phyloP scores from a whole-genome alignment of 2,329 filamentous ascomycete species.

The Camptophora hylomeconis region DNA sequence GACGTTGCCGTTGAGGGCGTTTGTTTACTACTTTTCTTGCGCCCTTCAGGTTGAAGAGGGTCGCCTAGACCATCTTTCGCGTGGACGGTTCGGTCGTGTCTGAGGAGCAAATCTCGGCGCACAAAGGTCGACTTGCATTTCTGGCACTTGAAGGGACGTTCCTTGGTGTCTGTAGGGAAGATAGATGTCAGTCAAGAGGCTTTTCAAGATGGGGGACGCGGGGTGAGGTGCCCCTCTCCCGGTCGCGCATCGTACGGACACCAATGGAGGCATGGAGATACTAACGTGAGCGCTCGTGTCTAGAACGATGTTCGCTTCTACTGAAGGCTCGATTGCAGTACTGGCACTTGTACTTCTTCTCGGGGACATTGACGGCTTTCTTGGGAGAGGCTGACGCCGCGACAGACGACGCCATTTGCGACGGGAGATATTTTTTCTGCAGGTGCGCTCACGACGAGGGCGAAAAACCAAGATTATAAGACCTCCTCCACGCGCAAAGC shows the following conservation, averaged over 20 bases:
- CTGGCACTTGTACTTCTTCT: constrained; percentile 99
- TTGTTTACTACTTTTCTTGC: constrained; percentile 43
- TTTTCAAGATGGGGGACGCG: background rate
- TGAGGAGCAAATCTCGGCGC: constrained; percentile 84
- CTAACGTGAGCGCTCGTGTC: constrained; percentile 97
- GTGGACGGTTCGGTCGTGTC: constrained; percentile 96
- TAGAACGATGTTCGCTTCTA: constrained; percentile 88
- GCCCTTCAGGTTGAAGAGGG: constrained; percentile 54
- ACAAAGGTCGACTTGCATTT: constrained; percentile 99
- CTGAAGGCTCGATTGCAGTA: constrained; percentile 97
- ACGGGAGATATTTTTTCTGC: constrained; percentile 10
- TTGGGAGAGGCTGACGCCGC: constrained; percentile 47
- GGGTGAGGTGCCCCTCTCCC: background rate
- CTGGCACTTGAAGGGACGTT: constrained; percentile 95
- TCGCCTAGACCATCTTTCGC: constrained; percentile 89
- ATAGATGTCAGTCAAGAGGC: background rate
- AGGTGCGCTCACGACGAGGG: background rate
- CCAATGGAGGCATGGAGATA: constrained; percentile 26
- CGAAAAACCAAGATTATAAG: constrained; percentile 10
- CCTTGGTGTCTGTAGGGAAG: constrained; percentile 53
- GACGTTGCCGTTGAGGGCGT: constrained; percentile 29
- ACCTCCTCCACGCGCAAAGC: constrained; percentile 18
- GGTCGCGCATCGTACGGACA: no score
- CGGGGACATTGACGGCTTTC: constrained; percentile 65
- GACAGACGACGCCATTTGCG: constrained; percentile 17